phyloP scores from a whole-genome alignment of 2,329 filamentous ascomycete species.

The Cytospora schulzeri region DNA sequence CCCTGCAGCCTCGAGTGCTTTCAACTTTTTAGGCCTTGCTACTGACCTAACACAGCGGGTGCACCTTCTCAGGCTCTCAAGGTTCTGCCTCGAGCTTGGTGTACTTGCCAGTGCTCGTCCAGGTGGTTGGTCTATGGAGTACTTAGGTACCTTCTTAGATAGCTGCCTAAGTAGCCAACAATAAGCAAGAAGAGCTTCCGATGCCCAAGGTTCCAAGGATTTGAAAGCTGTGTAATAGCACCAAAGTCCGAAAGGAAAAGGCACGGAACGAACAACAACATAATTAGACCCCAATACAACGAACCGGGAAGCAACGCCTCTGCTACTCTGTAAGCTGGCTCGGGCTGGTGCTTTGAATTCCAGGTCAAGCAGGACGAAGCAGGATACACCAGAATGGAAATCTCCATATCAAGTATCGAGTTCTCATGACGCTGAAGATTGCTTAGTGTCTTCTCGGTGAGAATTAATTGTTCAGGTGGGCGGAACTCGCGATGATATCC shows the following conservation, averaged over 20 bases:
- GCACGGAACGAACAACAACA: too few species aligned
- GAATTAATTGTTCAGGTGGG: too few species aligned
- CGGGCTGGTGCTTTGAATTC: not conserved
- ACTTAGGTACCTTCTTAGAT: not conserved
- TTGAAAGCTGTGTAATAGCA: too few species aligned
- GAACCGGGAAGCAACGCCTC: not conserved
- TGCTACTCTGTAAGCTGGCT: not conserved
- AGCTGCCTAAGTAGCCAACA: too few species aligned
- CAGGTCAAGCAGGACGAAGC: not conserved
- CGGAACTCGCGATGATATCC: too few species aligned
- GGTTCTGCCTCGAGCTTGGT: not conserved
- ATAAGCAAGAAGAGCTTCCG: too few species aligned
- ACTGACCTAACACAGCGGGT: not conserved
- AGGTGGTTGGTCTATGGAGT: not conserved
- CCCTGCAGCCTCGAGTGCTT: not conserved
- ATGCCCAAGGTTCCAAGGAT: too few species aligned
- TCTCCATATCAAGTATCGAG: not conserved
- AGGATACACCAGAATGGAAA: not conserved
- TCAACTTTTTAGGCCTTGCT: not conserved
- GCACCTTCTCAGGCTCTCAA: not conserved
- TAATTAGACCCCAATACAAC: too few species aligned
- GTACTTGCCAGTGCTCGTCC: too few species aligned
- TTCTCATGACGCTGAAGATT: not conserved
- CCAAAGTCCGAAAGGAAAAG: too few species aligned
- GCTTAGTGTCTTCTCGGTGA: not conserved